Percentiles rank a stretch among this genome's conserved stretches.
phyloP scores from a whole-genome alignment of 768 basidiomycete genomes.

The Chalciporus piperatus region DNA sequence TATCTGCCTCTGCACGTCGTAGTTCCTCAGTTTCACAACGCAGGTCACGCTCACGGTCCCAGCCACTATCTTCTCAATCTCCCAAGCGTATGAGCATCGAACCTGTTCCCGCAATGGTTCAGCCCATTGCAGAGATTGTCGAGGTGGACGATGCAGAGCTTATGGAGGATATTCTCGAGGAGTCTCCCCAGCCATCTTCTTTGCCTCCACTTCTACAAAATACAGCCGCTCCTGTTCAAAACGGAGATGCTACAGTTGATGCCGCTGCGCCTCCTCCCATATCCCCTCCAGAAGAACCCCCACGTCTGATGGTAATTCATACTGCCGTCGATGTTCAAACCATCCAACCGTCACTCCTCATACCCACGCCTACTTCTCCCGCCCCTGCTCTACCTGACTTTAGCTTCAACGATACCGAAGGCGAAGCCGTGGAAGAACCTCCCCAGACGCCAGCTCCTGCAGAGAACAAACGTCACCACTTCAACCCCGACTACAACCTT shows the following conservation, averaged over 20 bases:
- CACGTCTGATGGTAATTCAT: slow-evolving; percentile 21
- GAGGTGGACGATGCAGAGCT: slow-evolving; percentile 14
- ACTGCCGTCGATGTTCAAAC: slow-evolving; percentile 29
- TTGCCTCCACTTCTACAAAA: slow-evolving; percentile 11
- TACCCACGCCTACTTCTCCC: slow-evolving; percentile 38
- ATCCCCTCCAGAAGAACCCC: slow-evolving; percentile 1
- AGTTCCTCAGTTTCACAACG: slow-evolving; percentile 19
- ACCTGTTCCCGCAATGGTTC: background rate
- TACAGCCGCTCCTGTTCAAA: background rate
- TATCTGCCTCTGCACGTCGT: slow-evolving; percentile 10
- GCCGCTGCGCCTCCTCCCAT: background rate
- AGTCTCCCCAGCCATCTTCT: slow-evolving; percentile 25
- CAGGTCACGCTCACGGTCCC: slow-evolving; percentile 16
- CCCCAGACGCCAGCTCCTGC: slow-evolving; percentile 10
- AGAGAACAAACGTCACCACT: slow-evolving; percentile 34
- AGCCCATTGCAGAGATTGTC: slow-evolving; percentile 6
- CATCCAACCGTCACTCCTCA: slow-evolving; percentile 29
- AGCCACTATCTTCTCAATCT: slow-evolving; percentile 5
- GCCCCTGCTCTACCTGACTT: slow-evolving; percentile 29
- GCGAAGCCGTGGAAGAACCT: slow-evolving; percentile 21
- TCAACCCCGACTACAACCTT: slow-evolving; percentile 48
- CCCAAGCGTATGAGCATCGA: slow-evolving; percentile 6
- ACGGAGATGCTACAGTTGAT: background rate
- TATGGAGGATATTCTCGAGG: slow-evolving; percentile 22
- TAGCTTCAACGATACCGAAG: slow-evolving; percentile 32